Conservation (phyloP, 2,329 filamentous ascomycete genomes). For the Diaporthe citriasiana region DNA sequence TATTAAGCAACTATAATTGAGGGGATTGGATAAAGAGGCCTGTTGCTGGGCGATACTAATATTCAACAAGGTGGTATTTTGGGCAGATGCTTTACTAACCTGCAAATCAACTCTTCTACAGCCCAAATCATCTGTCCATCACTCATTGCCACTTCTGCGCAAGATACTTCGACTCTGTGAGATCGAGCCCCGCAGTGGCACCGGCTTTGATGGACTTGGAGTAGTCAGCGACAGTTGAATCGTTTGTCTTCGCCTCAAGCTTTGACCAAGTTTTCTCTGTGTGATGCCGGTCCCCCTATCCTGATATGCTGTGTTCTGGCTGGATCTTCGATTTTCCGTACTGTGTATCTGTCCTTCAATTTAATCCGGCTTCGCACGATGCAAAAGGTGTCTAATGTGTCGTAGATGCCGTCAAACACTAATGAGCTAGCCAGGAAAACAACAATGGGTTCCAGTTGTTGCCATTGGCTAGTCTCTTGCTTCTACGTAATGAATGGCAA, state of each 20-base stretch:
- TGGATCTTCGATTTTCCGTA: too few relatives aligned
- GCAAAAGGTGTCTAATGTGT: too few relatives aligned
- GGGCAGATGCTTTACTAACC: neutral
- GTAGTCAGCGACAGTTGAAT: neutral
- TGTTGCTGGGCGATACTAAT: neutral
- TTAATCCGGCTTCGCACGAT: neutral
- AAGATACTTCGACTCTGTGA: neutral
- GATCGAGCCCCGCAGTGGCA: neutral
- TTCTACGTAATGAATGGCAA: too few relatives aligned
- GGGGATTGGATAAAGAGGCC: neutral
- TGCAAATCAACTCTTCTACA: neutral
- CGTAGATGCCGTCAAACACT: too few relatives aligned
- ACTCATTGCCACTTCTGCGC: neutral
- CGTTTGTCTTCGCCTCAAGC: neutral
- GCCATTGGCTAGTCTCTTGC: too few relatives aligned
- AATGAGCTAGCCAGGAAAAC: too few relatives aligned
- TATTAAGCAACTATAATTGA: neutral
- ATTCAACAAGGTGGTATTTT: neutral
- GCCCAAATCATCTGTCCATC: neutral
- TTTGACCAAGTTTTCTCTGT: neutral
- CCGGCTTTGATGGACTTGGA: neutral
- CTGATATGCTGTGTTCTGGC: too few relatives aligned
- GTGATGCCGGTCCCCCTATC: neutral
- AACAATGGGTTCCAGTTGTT: too few relatives aligned
- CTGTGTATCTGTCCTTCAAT: too few relatives aligned